phyloP scores from a whole-genome alignment of 148 eudicot genomes.

The Polygonum aviculare region DNA sequence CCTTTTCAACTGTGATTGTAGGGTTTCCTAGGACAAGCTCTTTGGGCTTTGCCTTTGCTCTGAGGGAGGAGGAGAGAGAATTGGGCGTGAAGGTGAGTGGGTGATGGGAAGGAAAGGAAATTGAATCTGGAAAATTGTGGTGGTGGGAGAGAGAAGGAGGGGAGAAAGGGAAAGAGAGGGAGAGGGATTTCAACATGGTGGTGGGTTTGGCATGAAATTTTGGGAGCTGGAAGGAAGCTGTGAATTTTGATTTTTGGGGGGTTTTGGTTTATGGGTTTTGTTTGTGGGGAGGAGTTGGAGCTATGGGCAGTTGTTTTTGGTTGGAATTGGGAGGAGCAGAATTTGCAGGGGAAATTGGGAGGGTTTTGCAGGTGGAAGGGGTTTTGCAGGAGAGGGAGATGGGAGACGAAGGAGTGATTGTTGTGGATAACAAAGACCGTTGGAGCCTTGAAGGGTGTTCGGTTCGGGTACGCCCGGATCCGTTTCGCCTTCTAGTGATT shows the following conservation, averaged over 20 bases:
- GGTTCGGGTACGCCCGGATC: slow-evolving; percentile 1
- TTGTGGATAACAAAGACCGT: slow-evolving; percentile 39
- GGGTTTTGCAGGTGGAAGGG: slow-evolving; percentile 4
- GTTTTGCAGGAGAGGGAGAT: slow-evolving; percentile 14
- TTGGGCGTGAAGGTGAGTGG: slow-evolving; percentile 18
- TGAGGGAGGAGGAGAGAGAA: slow-evolving; percentile 21
- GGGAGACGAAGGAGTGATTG: slow-evolving; percentile 3
- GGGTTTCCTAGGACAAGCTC: slow-evolving; percentile 67
- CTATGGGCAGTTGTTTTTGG: not conserved
- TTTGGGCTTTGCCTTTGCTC: slow-evolving; percentile 40
- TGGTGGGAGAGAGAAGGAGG: slow-evolving; percentile 20
- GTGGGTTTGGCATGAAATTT: slow-evolving; percentile 17
- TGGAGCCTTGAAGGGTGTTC: slow-evolving; percentile 6
- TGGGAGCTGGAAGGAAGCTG: not conserved
- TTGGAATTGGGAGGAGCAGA: not conserved
- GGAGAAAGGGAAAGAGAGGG: slow-evolving; percentile 21
- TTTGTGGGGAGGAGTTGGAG: slow-evolving; percentile 9
- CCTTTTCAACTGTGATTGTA: slow-evolving; percentile 61
- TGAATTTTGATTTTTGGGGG: slow-evolving; percentile 12
- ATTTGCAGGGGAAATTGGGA: slow-evolving; percentile 5
- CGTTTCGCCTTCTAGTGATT: not conserved
- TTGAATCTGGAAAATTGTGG: slow-evolving; percentile 17
- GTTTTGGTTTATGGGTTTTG: not conserved
- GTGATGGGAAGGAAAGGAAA: not conserved
- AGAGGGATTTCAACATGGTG: slow-evolving; percentile 27